phyloP scores from a whole-genome alignment of 371 early-diverging fungal genomes.

The Lichtheimia ornata region DNA sequence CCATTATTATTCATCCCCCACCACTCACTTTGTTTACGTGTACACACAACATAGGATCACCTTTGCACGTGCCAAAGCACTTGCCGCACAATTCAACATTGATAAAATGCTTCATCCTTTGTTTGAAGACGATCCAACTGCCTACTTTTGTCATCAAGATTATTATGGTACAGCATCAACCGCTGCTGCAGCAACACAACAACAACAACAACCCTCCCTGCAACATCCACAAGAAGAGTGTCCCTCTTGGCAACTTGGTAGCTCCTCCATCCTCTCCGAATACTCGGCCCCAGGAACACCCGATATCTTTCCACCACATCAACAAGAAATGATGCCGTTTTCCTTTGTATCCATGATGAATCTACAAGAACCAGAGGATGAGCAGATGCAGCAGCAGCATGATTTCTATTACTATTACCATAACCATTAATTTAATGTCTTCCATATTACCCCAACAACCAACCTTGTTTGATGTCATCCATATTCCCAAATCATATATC shows the following conservation, averaged over 20 bases:
- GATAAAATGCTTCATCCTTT: slow-evolving; percentile 65
- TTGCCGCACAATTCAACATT: slow-evolving; percentile 66
- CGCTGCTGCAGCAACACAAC: background rate
- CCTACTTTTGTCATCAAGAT: slow-evolving; percentile 19
- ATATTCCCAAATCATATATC: background rate
- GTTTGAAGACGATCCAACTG: slow-evolving; percentile 61
- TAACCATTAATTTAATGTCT: slow-evolving; percentile 2
- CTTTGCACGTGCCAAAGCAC: slow-evolving; percentile 60
- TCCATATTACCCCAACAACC: background rate
- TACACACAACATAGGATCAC: slow-evolving; percentile 48
- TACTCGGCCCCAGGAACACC: slow-evolving; percentile 17
- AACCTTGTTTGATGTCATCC: background rate
- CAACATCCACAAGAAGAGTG: slow-evolving; percentile 2
- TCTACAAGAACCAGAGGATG: slow-evolving; percentile 4
- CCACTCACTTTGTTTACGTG: background rate
- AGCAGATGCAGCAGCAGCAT: slow-evolving; percentile 4
- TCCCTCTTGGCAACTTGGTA: slow-evolving; percentile 4
- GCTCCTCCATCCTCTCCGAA: slow-evolving; percentile 19
- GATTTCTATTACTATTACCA: background rate
- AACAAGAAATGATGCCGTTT: slow-evolving; percentile 2
- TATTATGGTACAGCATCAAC: background rate
- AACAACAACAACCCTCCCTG: slow-evolving; percentile 1
- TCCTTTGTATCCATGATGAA: slow-evolving; percentile 9
- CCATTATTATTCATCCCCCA: too few relatives aligned
- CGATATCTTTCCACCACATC: slow-evolving; percentile 15